Base-by-base conservation (phyloP, 116 monocot species). In the Papilionanthe hybrid region DNA sequence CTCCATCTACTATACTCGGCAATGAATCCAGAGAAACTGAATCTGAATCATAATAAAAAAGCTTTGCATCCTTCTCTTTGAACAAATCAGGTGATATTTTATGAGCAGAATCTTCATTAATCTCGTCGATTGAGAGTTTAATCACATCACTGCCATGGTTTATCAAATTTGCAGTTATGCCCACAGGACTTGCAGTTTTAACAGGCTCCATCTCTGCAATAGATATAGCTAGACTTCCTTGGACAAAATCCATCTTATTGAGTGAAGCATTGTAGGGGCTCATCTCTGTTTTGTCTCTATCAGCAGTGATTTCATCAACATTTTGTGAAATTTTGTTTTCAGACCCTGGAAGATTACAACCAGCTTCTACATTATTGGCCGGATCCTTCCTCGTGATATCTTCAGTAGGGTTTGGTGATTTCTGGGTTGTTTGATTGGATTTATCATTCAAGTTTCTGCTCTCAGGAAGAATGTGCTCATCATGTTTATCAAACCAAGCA, bases 1-100 rank as follows among this genome's bases (percentile, higher is more conserved):
- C 89, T 0, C 32, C 89, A 72, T 82, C 89, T 43, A 86, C 80
- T 69, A 95, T 95, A 75, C 78, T 79, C 4, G 90, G 94, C 42
- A 93, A 56, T 1, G 88, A 90, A 82, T 84, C 83, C 20, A 81
- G 45, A 4, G 90, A 92, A 0, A 72, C 66, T 0, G 84, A 79
- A 63, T 84, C 87, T 48, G 88, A 87, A 77, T 89, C 87, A 83
- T 84, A 76, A n/a, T 71, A 11, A 1, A 47, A 11, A 1, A 47
- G 22, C 27, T 22, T 23, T 45, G 18, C 7, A 22, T 55, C 81
- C 82, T 81, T 89, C 5, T 19, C n/a, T 5, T 6, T 43, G 20
- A 5, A 45, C 27, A 49, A 30, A 63, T 42, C 18, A 68, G 67
- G 42, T 5, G 49, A 74, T 44, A 45, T 75, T 75, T 45, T 42